Evolutionary conservation across 2,329 filamentous ascomycete species (phyloP).

Genomic region (Drechslerella coelobrocha): DNA sequence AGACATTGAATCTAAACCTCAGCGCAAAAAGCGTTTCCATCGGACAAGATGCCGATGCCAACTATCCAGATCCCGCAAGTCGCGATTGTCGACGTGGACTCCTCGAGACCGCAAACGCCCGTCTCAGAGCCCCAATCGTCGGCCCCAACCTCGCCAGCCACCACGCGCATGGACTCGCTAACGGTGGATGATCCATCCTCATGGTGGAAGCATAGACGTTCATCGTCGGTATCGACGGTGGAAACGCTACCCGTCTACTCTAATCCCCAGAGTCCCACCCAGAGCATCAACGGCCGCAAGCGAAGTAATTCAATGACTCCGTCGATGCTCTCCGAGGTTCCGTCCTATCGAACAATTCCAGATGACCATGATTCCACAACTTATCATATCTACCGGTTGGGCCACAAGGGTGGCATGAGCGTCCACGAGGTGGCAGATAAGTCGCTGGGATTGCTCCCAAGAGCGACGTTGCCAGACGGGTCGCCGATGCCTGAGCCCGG

Average conservation of each 20-base stretch:
- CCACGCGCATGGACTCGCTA: constrained; percentile 36
- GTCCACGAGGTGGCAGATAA: constrained; percentile 40
- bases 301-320: constrained; percentile 43
- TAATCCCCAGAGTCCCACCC: constrained; percentile 22
- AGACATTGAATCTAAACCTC: neutral
- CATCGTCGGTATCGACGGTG: constrained; percentile 44
- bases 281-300: neutral
- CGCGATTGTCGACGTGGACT: constrained; percentile 40
- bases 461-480: constrained; percentile 37
- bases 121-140: constrained; percentile 25
- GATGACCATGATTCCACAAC: constrained; percentile 38
- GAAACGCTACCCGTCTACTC: constrained; percentile 42
- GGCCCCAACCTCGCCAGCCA: constrained; percentile 22
- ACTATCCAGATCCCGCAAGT: constrained; percentile 27
- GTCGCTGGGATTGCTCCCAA: constrained; percentile 25
- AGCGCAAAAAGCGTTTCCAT: too few relatives aligned
- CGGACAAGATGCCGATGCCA: constrained; percentile 31
- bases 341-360: constrained; percentile 48
- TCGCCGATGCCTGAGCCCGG: constrained; percentile 22
- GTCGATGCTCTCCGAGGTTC: constrained; percentile 37
- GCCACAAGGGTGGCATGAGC: constrained; percentile 17
- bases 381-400: constrained; percentile 39
- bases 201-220: constrained; percentile 31
- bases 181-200: constrained; percentile 23
- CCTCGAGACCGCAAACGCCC: constrained; percentile 41